phyloP scores from a whole-genome alignment of 2,329 filamentous ascomycete genomes.

The Alternaria sp. region DNA sequence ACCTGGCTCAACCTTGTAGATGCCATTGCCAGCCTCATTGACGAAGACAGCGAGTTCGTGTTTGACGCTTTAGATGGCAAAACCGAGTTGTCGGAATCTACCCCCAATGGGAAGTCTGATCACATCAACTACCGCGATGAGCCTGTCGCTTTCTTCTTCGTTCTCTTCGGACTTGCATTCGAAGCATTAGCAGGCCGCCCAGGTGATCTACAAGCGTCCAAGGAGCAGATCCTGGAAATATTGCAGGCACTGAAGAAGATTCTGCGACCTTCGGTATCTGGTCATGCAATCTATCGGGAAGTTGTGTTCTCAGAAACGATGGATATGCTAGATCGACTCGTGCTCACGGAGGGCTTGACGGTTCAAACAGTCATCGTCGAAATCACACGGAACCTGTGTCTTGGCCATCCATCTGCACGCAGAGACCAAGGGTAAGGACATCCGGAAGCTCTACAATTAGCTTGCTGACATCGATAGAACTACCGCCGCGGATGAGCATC shows the following conservation, averaged over 20 bases:
- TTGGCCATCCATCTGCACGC: constrained; percentile 88
- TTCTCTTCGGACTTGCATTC: constrained; percentile 94
- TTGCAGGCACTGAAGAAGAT: constrained; percentile 94
- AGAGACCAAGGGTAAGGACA: constrained; percentile 64
- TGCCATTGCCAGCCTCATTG: constrained; percentile 94
- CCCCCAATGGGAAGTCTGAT: constrained; percentile 66
- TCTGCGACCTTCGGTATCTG: constrained; percentile 88
- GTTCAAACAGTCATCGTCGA: constrained; percentile 93
- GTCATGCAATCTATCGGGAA: constrained; percentile 94
- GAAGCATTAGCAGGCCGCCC: constrained; percentile 89
- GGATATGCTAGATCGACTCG: constrained; percentile 90
- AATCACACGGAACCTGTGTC: constrained; percentile 86
- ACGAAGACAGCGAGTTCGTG: constrained; percentile 96
- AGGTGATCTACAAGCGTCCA: constrained; percentile 71
- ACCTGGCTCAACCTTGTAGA: constrained; percentile 97
- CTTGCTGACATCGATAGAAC: constrained; percentile 25
- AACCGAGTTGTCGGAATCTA: constrained; percentile 47
- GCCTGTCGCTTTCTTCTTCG: constrained; percentile 98
- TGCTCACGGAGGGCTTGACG: constrained; percentile 86
- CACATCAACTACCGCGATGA: constrained; percentile 96
- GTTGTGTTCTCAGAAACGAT: constrained; percentile 97
- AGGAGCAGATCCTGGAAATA: constrained; percentile 85
- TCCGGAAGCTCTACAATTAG: not conserved
- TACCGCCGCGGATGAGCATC: constrained; percentile 67
- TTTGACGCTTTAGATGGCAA: constrained; percentile 96